Evolutionary conservation across 495 filamentous ascomycete genomes (phyloP), one percentile per base, ranked within the genome.

Genomic region (Penicillium coffeae): DNA sequence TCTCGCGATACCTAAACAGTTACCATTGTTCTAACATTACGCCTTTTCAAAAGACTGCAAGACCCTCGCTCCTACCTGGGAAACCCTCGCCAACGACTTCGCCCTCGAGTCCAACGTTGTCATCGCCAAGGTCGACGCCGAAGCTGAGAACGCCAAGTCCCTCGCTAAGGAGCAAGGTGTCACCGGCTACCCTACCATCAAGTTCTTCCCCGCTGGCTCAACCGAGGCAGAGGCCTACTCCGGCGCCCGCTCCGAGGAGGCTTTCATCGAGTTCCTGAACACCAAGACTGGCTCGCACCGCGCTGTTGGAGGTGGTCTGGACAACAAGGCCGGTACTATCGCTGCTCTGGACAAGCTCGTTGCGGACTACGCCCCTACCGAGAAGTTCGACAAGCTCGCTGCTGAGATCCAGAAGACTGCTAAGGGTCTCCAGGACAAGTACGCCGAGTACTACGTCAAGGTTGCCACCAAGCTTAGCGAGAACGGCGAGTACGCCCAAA

Each of bases 51-150:
- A 62, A 93, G 93, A 98, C 82, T 98, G 94, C 87, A 97, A 98
- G 77, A 82, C 59, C 58, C 84, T 98, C 48, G 92, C 91, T 38
- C 93, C 93, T 18, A 80, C 76, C 62, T 97, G 90, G 88, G 93
- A 98, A 70, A 81, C 76, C 20, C 74, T 97, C 42, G 92, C 94
- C 53, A 73, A 76, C 13, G 88, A 90, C 76, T 97, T 91, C 69
- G 76, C 76, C 50, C 77, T 75, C 58, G 93, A 98, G 60, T 62
- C 81, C 36, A 71, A 74, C 55, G 85, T 98, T 44, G 64, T 95
- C 12, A 84, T 98, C 57, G 93, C 89, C 61, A 96, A 98, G 75
- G 86, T 98, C 45, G 90, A 97, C 61, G 89, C 88, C 60, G 90
- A 96, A 68, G 85, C 87, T 4, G 85, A 87, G 52, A 89, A 88